Evolutionary conservation across 2,329 filamentous ascomycete genomes (phyloP), one percentile per base, ranked within the genome.

Genomic region (Epichloe hybrida): DNA sequence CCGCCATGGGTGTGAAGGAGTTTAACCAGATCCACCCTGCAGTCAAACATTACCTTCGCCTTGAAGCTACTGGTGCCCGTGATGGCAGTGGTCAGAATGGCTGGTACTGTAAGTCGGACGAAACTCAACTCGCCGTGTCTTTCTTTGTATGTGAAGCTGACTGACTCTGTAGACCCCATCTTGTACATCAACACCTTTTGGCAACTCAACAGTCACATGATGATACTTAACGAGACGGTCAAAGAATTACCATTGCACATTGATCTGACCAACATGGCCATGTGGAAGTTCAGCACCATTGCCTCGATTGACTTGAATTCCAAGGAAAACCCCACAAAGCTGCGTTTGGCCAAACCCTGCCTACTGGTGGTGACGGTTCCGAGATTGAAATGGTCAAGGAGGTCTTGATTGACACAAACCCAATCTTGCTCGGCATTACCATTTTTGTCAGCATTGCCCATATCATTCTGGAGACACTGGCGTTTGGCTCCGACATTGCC

Each of bases 331-430:
- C 87, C 41, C 80, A 81, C 44, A 83, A 88, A 64, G 86, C 86
- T 48, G 88, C 89, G 1, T 80, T 77, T 52, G 89, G 88, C 44
- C 75, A 81, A 37, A 72, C 81, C 3, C 73, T 85, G 5, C 80
- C 88, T 0, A 84, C 84, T 37, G 86, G 85, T 50, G 86, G 90
- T 52, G 93, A 97, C 63, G 93, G 93, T 41, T 87, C 79, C 52
- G 93, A 98, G 68, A 87, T 97, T 61, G 93, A 98, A 66, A 88
- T 96, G 79, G 83, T 98, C 73, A 98, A 98, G 74, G 86, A 94
- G 62, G 86, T 97, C 46, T 77, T 98, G 39, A 76, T 97, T 38
- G 88, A 97, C 70, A 95, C 89, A 31, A 97, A 97, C 68, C 84
- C 88, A 37, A 95, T 89, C 64, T 81, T 98, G 34, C 80, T 98